Evolutionary conservation across 2,329 filamentous ascomycete genomes (phyloP), one percentile per base, ranked within the genome.

Genomic region (Pyricularia sp.): DNA sequence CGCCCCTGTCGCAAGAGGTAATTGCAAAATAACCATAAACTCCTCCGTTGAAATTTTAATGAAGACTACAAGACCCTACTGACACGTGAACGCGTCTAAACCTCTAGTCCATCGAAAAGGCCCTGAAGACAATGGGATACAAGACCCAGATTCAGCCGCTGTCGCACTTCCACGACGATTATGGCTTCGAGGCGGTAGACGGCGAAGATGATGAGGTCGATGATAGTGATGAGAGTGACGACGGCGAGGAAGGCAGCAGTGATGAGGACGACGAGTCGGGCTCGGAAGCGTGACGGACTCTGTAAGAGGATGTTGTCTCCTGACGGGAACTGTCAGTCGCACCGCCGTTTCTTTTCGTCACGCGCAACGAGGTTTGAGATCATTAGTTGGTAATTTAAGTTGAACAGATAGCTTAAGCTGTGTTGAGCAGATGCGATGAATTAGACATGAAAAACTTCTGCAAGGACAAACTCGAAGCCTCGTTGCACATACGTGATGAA

Each of bases 121-220:
- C 90, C 1, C 92, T 98, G 74, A 85, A 88, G 72, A 82, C 81
- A 1, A 89, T 88, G 69, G 93, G 93, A 0, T 99, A 97, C 82
- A 90, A 89, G 77, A 90, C 91, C 0, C 86, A 92, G 75, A 85
- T 92, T 58, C 89, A 90, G 75, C 84, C 90, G 31, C 83, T 98
- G 66, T 88, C 89, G 61, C 86, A 91, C 74, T 98, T 97, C 78
- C 88, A 96, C 77, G 92, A 97, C 72, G 92, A 93, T 75, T 98
- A 98, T 76, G 94, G 94, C 0, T 80, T 97, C 65, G 85, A 91
- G 77, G 84, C 84, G 2, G 83, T 82, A 2, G 86, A 85, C 3
- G 88, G 84, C 0, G 88, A 88, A 0, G 88, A 89, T 0, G 88
- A 89, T 0, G 86, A 86, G 0, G 83, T 84, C 0, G 83, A 85